Conservation (phyloP, 306 rosid genomes). For the Glycine latifolia region DNA sequence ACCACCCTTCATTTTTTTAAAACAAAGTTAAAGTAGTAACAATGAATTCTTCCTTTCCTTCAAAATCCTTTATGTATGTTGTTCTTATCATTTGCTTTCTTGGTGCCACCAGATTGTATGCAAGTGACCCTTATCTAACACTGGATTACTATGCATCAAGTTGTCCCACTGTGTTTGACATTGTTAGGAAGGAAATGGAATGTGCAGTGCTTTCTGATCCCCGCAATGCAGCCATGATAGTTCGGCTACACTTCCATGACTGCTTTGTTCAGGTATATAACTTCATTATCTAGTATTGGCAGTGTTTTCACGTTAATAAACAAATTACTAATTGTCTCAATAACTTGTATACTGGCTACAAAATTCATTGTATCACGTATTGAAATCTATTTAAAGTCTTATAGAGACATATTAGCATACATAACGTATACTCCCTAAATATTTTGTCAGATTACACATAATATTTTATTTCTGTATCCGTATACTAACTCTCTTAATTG, state of each 20-base stretch:
- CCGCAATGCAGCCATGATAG: constrained; percentile 69
- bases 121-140: constrained; percentile 67
- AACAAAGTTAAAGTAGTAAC: constrained; percentile 35
- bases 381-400: no score
- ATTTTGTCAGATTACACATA: no score
- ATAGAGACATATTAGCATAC: no score
- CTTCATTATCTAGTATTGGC: constrained; percentile 5
- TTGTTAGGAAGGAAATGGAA: constrained; percentile 77
- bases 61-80: constrained; percentile 43
- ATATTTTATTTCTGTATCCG: no score
- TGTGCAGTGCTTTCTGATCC: constrained; percentile 74
- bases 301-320: background rate
- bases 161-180: constrained; percentile 77
- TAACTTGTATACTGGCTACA: no score
- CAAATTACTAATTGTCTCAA: no score
- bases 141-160: constrained; percentile 77
- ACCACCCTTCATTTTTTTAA: constrained; percentile 48
- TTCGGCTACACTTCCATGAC: constrained; percentile 89
- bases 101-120: constrained; percentile 48
- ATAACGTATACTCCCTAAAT: no score
- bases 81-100: constrained; percentile 47
- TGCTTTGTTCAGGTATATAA: constrained; percentile 84
- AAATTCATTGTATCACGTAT: no score
- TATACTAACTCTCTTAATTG: no score
- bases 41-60: constrained; percentile 50